Evolutionary conservation across 2,329 filamentous ascomycete genomes (phyloP).

Genomic region (Exophiala sideris): DNA sequence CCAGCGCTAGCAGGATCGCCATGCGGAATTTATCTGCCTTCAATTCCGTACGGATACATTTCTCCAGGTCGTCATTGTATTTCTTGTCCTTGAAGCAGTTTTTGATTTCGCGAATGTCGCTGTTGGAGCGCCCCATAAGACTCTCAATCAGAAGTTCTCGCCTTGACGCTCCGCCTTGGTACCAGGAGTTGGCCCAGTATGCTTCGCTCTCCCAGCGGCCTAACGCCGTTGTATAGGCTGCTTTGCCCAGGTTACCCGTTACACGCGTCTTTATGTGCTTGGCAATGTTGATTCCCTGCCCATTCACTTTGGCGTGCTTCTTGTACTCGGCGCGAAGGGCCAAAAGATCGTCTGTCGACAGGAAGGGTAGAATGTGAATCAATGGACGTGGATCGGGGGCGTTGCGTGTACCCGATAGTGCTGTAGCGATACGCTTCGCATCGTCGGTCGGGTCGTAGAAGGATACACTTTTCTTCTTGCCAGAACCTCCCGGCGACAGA

Average conservation of each 20-base stretch:
- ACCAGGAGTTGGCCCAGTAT: conserved; percentile 98
- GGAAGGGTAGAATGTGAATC: conserved; percentile 76
- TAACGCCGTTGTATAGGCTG: conserved; percentile 82
- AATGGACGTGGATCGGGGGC: conserved; percentile 68
- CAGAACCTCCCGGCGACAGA: conserved; percentile 12
- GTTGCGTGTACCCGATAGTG: conserved; percentile 61
- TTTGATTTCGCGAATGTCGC: conserved; percentile 85
- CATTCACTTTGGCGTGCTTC: conserved; percentile 67
- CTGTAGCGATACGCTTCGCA: conserved; percentile 70
- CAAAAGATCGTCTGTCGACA: conserved; percentile 84
- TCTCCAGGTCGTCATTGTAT: conserved; percentile 73
- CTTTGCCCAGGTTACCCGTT: conserved; percentile 72
- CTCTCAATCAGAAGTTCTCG: conserved; percentile 89
- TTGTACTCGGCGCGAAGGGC: conserved; percentile 89
- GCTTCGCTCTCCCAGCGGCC: conserved; percentile 90
- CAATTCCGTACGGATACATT: conserved; percentile 88
- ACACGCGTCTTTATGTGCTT: conserved; percentile 49
- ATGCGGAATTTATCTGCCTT: conserved; percentile 95
- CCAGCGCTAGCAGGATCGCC: conserved; percentile 77
- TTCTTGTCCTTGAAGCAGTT: conserved; percentile 87
- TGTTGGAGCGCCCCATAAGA: conserved; percentile 83
- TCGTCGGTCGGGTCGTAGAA: conserved; percentile 83
- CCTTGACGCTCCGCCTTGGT: conserved; percentile 79
- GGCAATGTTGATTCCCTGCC: conserved; percentile 49
- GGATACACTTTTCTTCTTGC: conserved; percentile 55